Percentiles rank a stretch among this genome's conserved stretches.
Conservation (phyloP, 1,284 basidiomycete genomes). For the Sporisorium graminicola region DNA sequence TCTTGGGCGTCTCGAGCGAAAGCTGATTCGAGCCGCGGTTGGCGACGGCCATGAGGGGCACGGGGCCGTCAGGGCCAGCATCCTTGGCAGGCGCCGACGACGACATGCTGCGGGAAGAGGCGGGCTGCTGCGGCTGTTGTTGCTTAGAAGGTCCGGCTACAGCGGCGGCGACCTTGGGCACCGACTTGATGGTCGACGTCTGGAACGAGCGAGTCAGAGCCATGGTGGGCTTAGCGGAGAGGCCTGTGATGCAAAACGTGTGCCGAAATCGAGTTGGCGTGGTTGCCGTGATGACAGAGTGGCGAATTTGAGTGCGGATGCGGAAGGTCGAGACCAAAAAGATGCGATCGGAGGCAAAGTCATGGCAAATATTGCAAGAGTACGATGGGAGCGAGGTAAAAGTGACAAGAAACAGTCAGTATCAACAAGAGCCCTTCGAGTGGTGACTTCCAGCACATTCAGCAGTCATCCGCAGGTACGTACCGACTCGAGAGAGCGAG, state of each 20-base stretch:
- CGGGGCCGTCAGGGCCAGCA: slow-evolving; percentile 55
- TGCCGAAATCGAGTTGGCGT: slow-evolving; percentile 1
- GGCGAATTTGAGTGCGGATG: neutral
- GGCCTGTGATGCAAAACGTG: slow-evolving; percentile 22
- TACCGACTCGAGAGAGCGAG: slow-evolving; percentile 49
- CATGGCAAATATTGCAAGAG: neutral
- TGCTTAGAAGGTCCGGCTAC: slow-evolving; percentile 30
- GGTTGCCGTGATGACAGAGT: neutral
- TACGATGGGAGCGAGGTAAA: neutral
- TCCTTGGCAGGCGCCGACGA: slow-evolving; percentile 39
- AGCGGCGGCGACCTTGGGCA: slow-evolving; percentile 35
- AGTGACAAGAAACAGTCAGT: neutral
- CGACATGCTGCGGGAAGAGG: slow-evolving; percentile 34
- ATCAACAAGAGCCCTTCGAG: neutral
- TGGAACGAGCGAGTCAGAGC: slow-evolving; percentile 45
- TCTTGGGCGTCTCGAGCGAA: slow-evolving; percentile 87
- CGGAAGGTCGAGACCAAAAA: neutral
- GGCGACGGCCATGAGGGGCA: slow-evolving; percentile 68
- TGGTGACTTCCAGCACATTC: neutral
- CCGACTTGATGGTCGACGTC: slow-evolving; percentile 45
- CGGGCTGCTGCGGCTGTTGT: slow-evolving; percentile 13
- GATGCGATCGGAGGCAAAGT: neutral
- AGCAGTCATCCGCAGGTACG: slow-evolving; percentile 11
- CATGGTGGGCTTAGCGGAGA: slow-evolving; percentile 42
- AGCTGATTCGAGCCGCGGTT: slow-evolving; percentile 66